Evolutionary conservation across 257 asterid species (phyloP), one percentile per base, ranked within the genome.

Genomic region (Solanum sparsipilum): DNA sequence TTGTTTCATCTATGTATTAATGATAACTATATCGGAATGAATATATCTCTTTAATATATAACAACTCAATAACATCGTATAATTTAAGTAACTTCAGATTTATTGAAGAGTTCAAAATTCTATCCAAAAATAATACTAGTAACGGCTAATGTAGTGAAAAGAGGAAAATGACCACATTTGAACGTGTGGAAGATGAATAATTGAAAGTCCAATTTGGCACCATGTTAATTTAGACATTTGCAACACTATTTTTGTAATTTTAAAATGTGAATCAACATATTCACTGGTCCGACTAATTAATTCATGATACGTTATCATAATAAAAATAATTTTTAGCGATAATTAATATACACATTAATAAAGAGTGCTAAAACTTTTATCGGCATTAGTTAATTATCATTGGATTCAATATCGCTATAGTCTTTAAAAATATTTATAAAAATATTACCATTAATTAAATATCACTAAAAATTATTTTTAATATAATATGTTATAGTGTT

Each of bases 71-170:
- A 52, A 52, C 0, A 52, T 52, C 0, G 0, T 52, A 16, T 52
- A 16, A 16, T 48, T 48, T 0, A 52, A 52, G 0, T 52, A 52
- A 16, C 4, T 18, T 52, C 1, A 52, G 0, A 52, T 52, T 52
- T 52, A 52, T 52, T 0, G 0, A 52, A 0, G 0, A 52, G 0
- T 52, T 52, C 0, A 52, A 52, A 52, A 5, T 6, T 52, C 0
- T 16, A 52, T 52, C 0, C 0, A 52, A 52, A 52, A 0, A 52
- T 52, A 52, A 46, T 0, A 16, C 1, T 4, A 1, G 0, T 16
- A 52, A 52, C 0, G 4, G 0, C 1, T 5, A 52, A 16, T 52
- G 56, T 1, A 46, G 18, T 46, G 23, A 48, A 48, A 52, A 52
- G n/a, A 6, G 63, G 9, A 18, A 56, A 52, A 52, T 52, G 18